phyloP scores from a whole-genome alignment of 768 basidiomycete genomes.

The Collybia sordida region DNA sequence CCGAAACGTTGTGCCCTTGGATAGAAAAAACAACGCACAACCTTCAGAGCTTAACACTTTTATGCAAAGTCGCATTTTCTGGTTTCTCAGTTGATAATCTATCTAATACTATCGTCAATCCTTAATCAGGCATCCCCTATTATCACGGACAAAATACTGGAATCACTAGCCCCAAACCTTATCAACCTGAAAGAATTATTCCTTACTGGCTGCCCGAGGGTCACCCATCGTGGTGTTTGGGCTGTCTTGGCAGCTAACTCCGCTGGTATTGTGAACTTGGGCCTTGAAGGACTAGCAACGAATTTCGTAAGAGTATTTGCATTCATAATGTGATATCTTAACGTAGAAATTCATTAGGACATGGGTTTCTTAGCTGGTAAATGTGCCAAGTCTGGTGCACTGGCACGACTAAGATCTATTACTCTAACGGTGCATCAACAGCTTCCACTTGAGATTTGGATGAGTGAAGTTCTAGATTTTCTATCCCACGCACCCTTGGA shows the following conservation, averaged over 20 bases:
- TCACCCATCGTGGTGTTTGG: slow-evolving; percentile 61
- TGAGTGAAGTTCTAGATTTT: slow-evolving; percentile 36
- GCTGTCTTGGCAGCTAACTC: slow-evolving; percentile 45
- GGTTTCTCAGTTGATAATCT: not conserved
- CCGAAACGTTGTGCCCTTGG: slow-evolving; percentile 53
- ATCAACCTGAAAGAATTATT: slow-evolving; percentile 53
- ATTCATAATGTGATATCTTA: not conserved
- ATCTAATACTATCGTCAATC: not conserved
- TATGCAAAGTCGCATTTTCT: slow-evolving; percentile 57
- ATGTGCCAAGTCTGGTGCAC: slow-evolving; percentile 32
- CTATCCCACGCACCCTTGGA: slow-evolving; percentile 52
- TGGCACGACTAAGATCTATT: slow-evolving; percentile 51
- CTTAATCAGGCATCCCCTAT: slow-evolving; percentile 47
- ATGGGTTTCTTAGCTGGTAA: slow-evolving; percentile 42
- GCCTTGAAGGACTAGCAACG: slow-evolving; percentile 61
- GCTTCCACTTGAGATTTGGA: slow-evolving; percentile 42
- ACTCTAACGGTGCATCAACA: slow-evolving; percentile 53
- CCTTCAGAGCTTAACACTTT: slow-evolving; percentile 58
- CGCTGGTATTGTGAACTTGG: slow-evolving; percentile 50
- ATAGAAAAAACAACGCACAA: slow-evolving; percentile 38
- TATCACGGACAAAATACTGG: slow-evolving; percentile 58
- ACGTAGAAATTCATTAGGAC: slow-evolving; percentile 39
- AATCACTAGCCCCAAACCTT: slow-evolving; percentile 48
- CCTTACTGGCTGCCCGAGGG: slow-evolving; percentile 67
- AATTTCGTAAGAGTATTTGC: slow-evolving; percentile 48